Evolutionary conservation across 2,329 filamentous ascomycete species (phyloP).

Genomic region (Pseudocercospora fijiensis): DNA sequence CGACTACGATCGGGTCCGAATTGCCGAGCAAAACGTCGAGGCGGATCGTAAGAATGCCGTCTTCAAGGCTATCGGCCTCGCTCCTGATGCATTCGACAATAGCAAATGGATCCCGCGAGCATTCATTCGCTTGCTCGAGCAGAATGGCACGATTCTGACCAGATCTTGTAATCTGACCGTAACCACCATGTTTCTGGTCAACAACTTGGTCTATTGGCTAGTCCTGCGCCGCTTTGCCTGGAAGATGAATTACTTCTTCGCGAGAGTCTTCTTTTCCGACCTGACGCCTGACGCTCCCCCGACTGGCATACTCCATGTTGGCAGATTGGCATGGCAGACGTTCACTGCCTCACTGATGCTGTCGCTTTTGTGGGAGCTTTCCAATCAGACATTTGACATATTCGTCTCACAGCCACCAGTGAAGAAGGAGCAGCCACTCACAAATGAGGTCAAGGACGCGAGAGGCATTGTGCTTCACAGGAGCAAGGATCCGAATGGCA

Average conservation of each 20-base stretch:
- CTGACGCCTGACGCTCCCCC: constrained; percentile 66
- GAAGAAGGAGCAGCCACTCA: constrained; percentile 81
- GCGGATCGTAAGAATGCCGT: not conserved
- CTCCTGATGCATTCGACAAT: not conserved
- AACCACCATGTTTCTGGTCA: constrained; percentile 22
- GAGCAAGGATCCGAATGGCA: constrained; percentile 75
- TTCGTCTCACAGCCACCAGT: constrained; percentile 78
- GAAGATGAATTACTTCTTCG: constrained; percentile 67
- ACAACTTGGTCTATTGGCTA: constrained; percentile 58
- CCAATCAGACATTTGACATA: constrained; percentile 74
- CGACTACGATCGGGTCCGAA: constrained; percentile 66
- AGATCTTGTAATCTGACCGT: constrained; percentile 25
- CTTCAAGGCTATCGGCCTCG: constrained; percentile 1
- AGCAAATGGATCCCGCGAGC: constrained; percentile 9
- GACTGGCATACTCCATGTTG: constrained; percentile 51
- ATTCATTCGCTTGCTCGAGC: constrained; percentile 6
- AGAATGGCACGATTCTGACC: constrained; percentile 22
- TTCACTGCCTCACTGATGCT: constrained; percentile 65
- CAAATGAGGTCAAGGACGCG: constrained; percentile 67
- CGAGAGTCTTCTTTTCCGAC: constrained; percentile 68
- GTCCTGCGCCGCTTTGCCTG: constrained; percentile 65
- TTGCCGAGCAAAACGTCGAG: constrained; percentile 35
- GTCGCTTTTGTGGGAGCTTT: constrained; percentile 70
- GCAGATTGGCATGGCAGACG: constrained; percentile 25
- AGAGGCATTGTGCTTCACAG: constrained; percentile 30